These are phyloP conservation scores for Naganishia kalamii DNA, from an alignment of 768 basidiomycete species.

Conservation along the genomic window DNA sequence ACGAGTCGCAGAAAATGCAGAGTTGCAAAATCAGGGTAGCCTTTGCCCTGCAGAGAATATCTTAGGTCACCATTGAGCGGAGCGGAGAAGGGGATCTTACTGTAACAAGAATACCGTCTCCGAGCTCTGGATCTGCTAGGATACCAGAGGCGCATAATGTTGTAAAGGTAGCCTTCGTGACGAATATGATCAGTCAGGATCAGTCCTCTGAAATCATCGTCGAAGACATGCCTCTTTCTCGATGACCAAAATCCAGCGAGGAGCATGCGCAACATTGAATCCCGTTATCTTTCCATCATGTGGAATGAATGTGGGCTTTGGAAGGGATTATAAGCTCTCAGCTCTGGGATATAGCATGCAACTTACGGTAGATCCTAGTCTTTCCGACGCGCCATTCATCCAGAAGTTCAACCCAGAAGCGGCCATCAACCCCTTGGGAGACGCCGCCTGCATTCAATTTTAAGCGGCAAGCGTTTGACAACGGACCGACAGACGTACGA, in stretches of 20 bases:
- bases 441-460: conserved; percentile 60
- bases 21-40: conserved; percentile 91
- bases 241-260: conserved; percentile 75
- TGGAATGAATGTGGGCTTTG: conserved; percentile 75
- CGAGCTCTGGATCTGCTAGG: neutral
- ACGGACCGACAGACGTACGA: conserved; percentile 52
- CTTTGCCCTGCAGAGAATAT: conserved; percentile 66
- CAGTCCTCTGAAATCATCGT: neutral
- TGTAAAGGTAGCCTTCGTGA: conserved; percentile 80
- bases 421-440: conserved; percentile 74
- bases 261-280: conserved; percentile 54
- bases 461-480: conserved; percentile 10
- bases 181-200: neutral
- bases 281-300: conserved; percentile 63
- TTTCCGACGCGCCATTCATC: conserved; percentile 45
- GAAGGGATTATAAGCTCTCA: neutral
- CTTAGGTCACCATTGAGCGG: neutral
- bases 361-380: conserved; percentile 20
- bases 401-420: conserved; percentile 59
- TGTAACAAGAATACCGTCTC: conserved; percentile 31
- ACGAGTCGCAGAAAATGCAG: conserved; percentile 72
- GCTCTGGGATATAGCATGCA: neutral
- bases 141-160: conserved; percentile 58
- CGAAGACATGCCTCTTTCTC: conserved; percentile 74
- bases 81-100: neutral